Base-by-base conservation (phyloP, 208 protist species). In the Trypanosoma cruzi region DNA sequence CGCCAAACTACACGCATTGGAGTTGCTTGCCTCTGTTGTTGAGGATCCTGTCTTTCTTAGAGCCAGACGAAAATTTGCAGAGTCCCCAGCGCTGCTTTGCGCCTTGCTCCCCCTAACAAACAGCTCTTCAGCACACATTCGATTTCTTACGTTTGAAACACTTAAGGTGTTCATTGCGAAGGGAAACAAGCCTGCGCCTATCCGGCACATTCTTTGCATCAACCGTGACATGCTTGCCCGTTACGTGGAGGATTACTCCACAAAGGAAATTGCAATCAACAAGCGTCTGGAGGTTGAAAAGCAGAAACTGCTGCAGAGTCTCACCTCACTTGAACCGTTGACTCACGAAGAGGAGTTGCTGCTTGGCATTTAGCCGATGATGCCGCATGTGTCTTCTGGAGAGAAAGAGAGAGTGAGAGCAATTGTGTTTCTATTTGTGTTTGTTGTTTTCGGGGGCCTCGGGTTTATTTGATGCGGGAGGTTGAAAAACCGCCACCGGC, bases 51-150 rank as follows among this genome's bases (percentile, higher is more conserved):
- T 56, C 5, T 80, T 72, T 61, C 46, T 76, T 6, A 75, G 68
- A 36, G 68, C 71, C 13, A 79, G 81, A 52, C 14, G 44, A 37
- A 76, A 77, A 62, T 86, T 80, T 68, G 72, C 69, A 1, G 75
- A 82, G 57, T 88, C 81, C 22, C 85, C 85, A 1, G 85, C 85
- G 24, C 48, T 90, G 29, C 75, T 90, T 36, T 88, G 85, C 63
- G 79, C 79, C 14, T 63, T 90, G 18, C 46, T 90, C 49, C 55
- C 69, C 2, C 69, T 86, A 22, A 79, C 68, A 37, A 73, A 68
- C 32, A 65, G 31, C 20, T 34, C 64, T 10, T 80, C 75, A 34
- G 18, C 56, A 26, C 68, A 80, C 31, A 73, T 80, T 54, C 68
- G 64, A 31, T 71, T 74, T 66, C 44, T 75, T 31, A 70, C 63